These are phyloP conservation scores for Blastobotrys malaysiensis DNA, from an alignment of 1,139 yeast genomes.

Conservation along the genomic window DNA sequence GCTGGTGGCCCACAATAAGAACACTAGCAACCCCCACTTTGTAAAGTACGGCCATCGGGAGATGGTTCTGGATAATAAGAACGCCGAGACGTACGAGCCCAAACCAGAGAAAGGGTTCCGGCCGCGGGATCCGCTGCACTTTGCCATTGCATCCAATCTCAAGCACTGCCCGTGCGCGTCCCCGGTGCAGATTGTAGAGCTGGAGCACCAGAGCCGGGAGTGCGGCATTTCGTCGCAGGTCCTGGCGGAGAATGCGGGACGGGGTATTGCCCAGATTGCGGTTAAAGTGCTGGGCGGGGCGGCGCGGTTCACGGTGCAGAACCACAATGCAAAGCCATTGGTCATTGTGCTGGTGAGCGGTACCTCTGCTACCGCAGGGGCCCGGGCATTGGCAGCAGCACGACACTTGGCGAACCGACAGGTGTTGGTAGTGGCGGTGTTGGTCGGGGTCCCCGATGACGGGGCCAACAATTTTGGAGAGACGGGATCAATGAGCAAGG, in stretches of 20 bases:
- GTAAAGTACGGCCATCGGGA: constrained; percentile 61
- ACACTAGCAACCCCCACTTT: constrained; percentile 13
- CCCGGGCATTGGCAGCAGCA: constrained; percentile 72
- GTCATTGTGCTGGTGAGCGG: constrained; percentile 69
- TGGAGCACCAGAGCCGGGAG: constrained; percentile 52
- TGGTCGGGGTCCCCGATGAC: constrained; percentile 33
- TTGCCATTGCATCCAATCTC: constrained; percentile 14
- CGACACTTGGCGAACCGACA: constrained; percentile 76
- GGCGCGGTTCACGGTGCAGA: constrained; percentile 50
- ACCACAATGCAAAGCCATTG: constrained; percentile 76
- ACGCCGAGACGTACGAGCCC: constrained; percentile 12
- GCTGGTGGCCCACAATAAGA: constrained; percentile 69
- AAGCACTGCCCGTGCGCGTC: constrained; percentile 53
- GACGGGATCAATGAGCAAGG: constrained; percentile 30
- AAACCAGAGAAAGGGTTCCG: constrained; percentile 5
- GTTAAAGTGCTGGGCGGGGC: constrained; percentile 65
- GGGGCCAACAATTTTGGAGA: constrained; percentile 16
- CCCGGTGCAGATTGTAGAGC: constrained; percentile 76
- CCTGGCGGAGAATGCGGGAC: constrained; percentile 66
- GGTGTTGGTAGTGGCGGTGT: constrained; percentile 57
- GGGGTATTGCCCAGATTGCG: constrained; percentile 58
- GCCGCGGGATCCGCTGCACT: constrained; percentile 2
- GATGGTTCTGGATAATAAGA: constrained; percentile 53
- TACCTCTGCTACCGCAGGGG: constrained; percentile 54
- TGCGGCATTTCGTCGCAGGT: constrained; percentile 48